Evolutionary conservation across 2,329 filamentous ascomycete genomes (phyloP).

Genomic region (Talaromyces rugulosus): DNA sequence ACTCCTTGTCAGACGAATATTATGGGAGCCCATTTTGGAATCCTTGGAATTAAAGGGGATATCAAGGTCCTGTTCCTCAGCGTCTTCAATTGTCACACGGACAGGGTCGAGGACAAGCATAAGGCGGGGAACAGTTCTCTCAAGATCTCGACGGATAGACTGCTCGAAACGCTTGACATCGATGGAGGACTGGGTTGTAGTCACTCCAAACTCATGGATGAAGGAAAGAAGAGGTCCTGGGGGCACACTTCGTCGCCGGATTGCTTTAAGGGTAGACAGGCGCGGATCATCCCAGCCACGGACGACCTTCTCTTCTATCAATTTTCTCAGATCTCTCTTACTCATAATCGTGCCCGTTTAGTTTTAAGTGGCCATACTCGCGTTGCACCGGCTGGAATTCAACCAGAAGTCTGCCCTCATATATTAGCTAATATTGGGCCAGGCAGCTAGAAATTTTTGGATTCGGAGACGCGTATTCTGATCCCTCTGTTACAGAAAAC

Average conservation of each 20-base stretch:
- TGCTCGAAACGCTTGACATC: constrained; percentile 78
- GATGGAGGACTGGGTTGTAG: constrained; percentile 74
- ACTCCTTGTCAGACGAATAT: constrained; percentile 66
- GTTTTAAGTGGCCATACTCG: constrained; percentile 72
- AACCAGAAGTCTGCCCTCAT: no score
- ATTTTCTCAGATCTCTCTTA: constrained; percentile 75
- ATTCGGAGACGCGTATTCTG: no score
- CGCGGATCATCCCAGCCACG: constrained; percentile 88
- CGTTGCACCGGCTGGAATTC: constrained; percentile 76
- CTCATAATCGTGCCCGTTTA: constrained; percentile 83
- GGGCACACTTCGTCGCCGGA: constrained; percentile 79
- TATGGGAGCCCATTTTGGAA: constrained; percentile 50
- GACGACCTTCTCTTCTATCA: constrained; percentile 73
- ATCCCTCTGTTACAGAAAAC: constrained; percentile 39
- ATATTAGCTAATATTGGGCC: no score
- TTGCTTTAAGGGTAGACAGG: constrained; percentile 79
- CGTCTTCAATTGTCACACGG: constrained; percentile 67
- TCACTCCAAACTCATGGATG: constrained; percentile 86
- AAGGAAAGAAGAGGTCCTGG: constrained; percentile 86
- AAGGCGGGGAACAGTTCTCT: constrained; percentile 79
- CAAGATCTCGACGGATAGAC: constrained; percentile 78
- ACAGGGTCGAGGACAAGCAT: constrained; percentile 91
- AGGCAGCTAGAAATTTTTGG: no score
- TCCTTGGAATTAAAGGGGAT: constrained; percentile 73
- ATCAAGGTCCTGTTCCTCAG: constrained; percentile 64